Evolutionary conservation across 176 grass and related monocot genomes (phyloP).

Genomic region (Puya raimondii): DNA sequence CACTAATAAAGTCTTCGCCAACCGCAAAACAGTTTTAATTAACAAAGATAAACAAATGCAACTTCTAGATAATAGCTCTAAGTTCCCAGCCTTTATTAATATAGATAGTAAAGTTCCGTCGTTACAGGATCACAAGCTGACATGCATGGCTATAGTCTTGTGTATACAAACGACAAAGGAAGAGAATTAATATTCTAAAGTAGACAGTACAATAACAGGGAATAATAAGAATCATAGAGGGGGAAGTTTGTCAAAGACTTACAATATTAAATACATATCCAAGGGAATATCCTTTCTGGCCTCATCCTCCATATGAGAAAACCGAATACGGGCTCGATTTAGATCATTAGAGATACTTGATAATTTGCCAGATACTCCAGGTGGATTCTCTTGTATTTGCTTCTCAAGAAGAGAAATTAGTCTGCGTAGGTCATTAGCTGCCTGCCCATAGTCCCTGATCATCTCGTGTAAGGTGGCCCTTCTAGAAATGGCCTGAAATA

Average conservation of each 20-base stretch:
- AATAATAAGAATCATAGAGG: not conserved
- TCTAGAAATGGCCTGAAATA: constrained; percentile 77
- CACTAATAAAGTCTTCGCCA: not conserved
- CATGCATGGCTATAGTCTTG: no score
- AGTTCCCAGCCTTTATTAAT: no score
- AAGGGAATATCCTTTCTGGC: constrained; percentile 45
- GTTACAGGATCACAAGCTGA: no score
- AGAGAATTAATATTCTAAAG: no score
- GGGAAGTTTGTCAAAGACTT: constrained; percentile 23
- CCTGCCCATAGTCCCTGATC: constrained; percentile 73
- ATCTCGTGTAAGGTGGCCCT: constrained; percentile 74
- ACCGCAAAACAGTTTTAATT: no score
- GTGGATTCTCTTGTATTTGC: constrained; percentile 51
- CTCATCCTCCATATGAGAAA: constrained; percentile 52
- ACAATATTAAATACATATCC: constrained; percentile 85
- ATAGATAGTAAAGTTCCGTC: no score
- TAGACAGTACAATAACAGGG: no score
- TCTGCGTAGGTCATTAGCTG: constrained; percentile 55
- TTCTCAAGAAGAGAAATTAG: constrained; percentile 72
- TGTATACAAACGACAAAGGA: no score
- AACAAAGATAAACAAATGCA: no score
- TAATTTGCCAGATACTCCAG: constrained; percentile 25
- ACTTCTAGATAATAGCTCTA: no score
- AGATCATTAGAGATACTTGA: constrained; percentile 34
- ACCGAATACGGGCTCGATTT: constrained; percentile 37